Evolutionary conservation across 2,329 filamentous ascomycete species (phyloP).

Genomic region (Penicillium janthinellum): DNA sequence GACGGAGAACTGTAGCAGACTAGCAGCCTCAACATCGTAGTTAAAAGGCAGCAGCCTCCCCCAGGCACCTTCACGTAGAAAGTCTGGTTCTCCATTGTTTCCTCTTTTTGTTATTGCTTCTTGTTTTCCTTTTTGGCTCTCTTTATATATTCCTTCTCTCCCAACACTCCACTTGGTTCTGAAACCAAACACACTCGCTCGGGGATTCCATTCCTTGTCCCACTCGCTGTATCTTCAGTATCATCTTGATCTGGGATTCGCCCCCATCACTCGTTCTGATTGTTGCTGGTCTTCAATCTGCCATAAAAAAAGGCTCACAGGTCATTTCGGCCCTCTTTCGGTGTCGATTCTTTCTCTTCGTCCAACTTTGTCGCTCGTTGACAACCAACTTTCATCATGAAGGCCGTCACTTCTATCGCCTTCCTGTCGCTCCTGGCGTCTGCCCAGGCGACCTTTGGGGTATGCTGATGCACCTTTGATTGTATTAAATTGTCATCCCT

Average conservation of each 20-base stretch:
- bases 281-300: conserved; percentile 10
- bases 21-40: not conserved
- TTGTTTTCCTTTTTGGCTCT: conserved; percentile 23
- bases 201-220: conserved; percentile 1
- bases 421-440: conserved; percentile 48
- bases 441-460: conserved; percentile 47
- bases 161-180: conserved; percentile 3
- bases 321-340: not conserved
- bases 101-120: conserved; percentile 3
- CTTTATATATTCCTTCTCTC: conserved; percentile 32
- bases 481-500: not conserved
- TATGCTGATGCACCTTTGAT: conserved; percentile 37
- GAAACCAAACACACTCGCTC: conserved; percentile 8
- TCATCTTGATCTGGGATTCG: not conserved
- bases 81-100: conserved; percentile 1
- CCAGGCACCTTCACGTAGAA: not conserved
- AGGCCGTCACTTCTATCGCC: conserved; percentile 25
- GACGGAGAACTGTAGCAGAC: not conserved
- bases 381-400: conserved; percentile 32
- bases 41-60: not conserved
- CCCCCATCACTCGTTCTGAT: not conserved
- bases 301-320: conserved; percentile 1
- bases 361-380: conserved; percentile 36
- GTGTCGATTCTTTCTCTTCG: not conserved
- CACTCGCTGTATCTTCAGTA: not conserved